phyloP scores from a whole-genome alignment of 1,139 yeast genomes.

The Barnettozyma hawaiiensis region DNA sequence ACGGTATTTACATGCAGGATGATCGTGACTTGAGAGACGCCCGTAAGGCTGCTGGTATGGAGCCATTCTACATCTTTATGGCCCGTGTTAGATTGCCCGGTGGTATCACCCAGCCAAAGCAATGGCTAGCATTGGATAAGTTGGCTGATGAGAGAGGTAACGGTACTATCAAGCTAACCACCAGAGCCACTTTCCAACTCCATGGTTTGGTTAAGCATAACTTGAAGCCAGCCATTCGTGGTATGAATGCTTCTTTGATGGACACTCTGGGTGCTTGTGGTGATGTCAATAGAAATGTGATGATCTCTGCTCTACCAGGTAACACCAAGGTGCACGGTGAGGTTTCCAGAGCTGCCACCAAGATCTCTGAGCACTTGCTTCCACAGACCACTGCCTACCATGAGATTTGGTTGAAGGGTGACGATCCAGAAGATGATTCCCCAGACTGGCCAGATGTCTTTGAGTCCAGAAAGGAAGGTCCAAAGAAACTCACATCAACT shows the following conservation, averaged over 20 bases:
- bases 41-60: slow-evolving; percentile 85
- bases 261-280: slow-evolving; percentile 98
- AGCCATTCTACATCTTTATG: slow-evolving; percentile 96
- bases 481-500: slow-evolving; percentile 67
- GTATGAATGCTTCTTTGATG: slow-evolving; percentile 83
- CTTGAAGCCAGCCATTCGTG: slow-evolving; percentile 86
- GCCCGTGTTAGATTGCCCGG: slow-evolving; percentile 95
- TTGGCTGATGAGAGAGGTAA: slow-evolving; percentile 82
- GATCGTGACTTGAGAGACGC: slow-evolving; percentile 95
- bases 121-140: slow-evolving; percentile 83
- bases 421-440: slow-evolving; percentile 64
- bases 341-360: slow-evolving; percentile 55
- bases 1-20: slow-evolving; percentile 98
- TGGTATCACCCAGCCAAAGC: slow-evolving; percentile 81
- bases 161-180: slow-evolving; percentile 89
- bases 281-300: slow-evolving; percentile 95
- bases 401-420: slow-evolving; percentile 92
- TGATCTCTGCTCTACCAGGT: slow-evolving; percentile 81
- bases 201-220: slow-evolving; percentile 93
- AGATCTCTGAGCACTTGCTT: slow-evolving; percentile 73
- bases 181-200: slow-evolving; percentile 95
- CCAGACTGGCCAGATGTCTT: slow-evolving; percentile 65
- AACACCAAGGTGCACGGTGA: slow-evolving; percentile 80
- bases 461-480: slow-evolving; percentile 71
- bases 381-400: slow-evolving; percentile 95